These are phyloP conservation scores for Acidomyces sp. DNA, from an alignment of 495 filamentous ascomycete species.

Conservation along the genomic window DNA sequence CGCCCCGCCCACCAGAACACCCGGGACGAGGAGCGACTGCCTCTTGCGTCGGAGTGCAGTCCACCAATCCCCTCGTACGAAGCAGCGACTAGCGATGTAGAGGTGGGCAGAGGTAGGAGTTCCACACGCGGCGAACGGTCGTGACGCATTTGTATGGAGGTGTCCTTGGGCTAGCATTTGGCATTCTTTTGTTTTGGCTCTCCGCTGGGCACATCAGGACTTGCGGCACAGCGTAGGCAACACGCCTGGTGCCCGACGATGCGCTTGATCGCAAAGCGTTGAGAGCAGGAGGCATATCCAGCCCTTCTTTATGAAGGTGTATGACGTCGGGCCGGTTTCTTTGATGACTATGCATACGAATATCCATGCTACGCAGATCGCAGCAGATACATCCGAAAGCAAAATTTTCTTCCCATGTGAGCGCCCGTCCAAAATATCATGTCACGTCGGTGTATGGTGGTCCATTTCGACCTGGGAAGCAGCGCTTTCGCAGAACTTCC, in stretches of 20 bases:
- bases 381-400: too few species aligned
- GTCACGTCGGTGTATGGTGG: too few species aligned
- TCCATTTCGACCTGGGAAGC: too few species aligned
- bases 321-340: too few species aligned
- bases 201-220: not conserved
- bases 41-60: constrained; percentile 4
- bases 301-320: not conserved
- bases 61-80: constrained; percentile 31
- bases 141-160: not conserved
- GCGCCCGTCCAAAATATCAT: too few species aligned
- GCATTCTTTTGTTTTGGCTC: not conserved
- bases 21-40: constrained; percentile 6
- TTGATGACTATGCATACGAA: too few species aligned
- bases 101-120: constrained; percentile 19
- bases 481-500: too few species aligned
- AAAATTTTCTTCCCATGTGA: too few species aligned
- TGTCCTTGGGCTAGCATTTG: not conserved
- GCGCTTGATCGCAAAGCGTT: not conserved
- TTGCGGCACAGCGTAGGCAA: not conserved
- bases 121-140: constrained; percentile 9
- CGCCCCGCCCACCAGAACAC: constrained; percentile 4
- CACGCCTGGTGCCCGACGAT: not conserved
- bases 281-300: not conserved
- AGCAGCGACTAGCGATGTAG: constrained; percentile 20
- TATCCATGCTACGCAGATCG: too few species aligned